A percentile compares a stretch with the other conserved stretches of the same genome.
phyloP scores from a whole-genome alignment of 305 asterid genomes.

The Fraxinus ornus region DNA sequence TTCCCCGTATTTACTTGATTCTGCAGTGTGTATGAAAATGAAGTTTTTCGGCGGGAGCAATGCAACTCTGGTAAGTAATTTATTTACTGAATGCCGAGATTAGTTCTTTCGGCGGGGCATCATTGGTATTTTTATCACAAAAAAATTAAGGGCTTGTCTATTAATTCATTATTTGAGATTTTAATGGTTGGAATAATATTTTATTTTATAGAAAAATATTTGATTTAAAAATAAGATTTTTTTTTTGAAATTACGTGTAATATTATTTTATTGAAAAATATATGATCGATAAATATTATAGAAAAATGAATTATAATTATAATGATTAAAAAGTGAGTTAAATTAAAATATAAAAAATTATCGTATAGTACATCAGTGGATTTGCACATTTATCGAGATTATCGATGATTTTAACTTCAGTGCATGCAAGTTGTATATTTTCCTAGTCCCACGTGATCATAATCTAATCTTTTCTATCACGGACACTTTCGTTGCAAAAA shows the following conservation, averaged over 20 bases:
- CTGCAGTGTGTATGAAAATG: constrained; percentile 68
- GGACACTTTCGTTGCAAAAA: too few species aligned
- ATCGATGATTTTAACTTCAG: constrained; percentile 32
- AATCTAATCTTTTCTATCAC: too few species aligned
- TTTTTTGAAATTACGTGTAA: too few species aligned
- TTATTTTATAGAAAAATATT: too few species aligned
- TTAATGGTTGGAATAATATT: too few species aligned
- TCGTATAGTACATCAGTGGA: constrained; percentile 12
- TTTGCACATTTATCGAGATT: constrained; percentile 24
- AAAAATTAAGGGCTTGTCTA: not conserved
- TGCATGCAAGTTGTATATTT: constrained; percentile 22
- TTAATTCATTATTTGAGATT: not conserved
- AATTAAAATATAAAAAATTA: not conserved
- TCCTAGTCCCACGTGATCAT: constrained; percentile 23
- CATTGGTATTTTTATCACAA: not conserved
- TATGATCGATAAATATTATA: too few species aligned
- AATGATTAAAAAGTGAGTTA: too few species aligned
- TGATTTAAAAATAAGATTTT: too few species aligned
- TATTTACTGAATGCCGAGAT: not conserved
- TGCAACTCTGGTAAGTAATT: constrained; percentile 50
- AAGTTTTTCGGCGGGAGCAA: constrained; percentile 79
- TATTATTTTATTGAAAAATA: too few species aligned
- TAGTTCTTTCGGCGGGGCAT: not conserved
- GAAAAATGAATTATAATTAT: too few species aligned
- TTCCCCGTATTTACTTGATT: constrained; percentile 14